A percentile compares a stretch with the other conserved stretches of the same genome.
These are phyloP conservation scores for Mycena filopes DNA, from an alignment of 768 basidiomycete genomes.

Conservation along the genomic window DNA sequence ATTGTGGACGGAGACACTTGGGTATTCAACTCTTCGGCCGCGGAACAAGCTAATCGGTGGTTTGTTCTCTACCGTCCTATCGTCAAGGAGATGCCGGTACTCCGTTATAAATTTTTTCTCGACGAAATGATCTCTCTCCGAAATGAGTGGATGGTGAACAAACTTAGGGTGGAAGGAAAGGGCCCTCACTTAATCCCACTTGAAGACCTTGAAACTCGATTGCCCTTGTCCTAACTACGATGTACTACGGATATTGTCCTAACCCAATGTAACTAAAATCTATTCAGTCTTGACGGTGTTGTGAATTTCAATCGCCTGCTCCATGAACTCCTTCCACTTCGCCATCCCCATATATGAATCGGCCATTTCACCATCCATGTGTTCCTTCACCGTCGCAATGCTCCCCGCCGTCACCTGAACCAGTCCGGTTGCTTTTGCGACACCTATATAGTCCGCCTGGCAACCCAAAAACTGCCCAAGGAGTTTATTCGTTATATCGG, in stretches of 20 bases:
- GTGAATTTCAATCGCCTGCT: background rate
- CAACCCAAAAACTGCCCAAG: background rate
- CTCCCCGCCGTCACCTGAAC: background rate
- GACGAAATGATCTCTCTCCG: constrained; percentile 17
- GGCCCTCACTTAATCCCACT: constrained; percentile 14
- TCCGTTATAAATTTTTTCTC: constrained; percentile 20
- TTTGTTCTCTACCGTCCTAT: constrained; percentile 9
- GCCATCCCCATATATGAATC: background rate
- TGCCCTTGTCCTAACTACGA: background rate
- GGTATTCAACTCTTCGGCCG: constrained; percentile 16
- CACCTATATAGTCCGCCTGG: background rate
- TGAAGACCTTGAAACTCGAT: constrained; percentile 1
- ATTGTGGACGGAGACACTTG: constrained; percentile 2
- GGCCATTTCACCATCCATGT: background rate
- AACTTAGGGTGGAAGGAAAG: background rate
- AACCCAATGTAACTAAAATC: too few species aligned
- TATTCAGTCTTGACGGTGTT: too few species aligned
- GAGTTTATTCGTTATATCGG: background rate
- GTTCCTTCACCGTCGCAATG: background rate
- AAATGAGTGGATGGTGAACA: constrained; percentile 7
- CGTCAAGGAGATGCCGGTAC: constrained; percentile 11
- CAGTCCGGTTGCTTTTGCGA: background rate
- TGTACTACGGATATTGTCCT: too few species aligned
- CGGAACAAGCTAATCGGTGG: constrained; percentile 15
- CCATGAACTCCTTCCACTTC: background rate